Evolutionary conservation across 2,329 filamentous ascomycete species (phyloP).

Genomic region (Xylariomycetidae sp.): DNA sequence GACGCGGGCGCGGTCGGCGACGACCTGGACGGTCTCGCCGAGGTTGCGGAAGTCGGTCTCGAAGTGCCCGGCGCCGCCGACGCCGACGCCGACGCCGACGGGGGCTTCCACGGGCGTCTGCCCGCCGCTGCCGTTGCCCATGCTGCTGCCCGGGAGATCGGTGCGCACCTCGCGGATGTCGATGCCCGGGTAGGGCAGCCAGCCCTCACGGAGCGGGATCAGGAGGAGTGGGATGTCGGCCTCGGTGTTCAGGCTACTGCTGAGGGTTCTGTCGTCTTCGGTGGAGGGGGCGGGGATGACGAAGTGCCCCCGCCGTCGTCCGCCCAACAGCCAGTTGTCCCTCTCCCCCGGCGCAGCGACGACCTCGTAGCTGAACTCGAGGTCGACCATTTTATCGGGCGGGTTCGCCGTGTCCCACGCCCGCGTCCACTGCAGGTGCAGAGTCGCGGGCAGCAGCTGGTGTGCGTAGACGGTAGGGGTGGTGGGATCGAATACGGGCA

Average conservation of each 20-base stretch:
- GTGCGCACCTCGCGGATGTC: constrained; percentile 63
- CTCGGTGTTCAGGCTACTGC: constrained; percentile 41
- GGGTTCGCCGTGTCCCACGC: constrained; percentile 49
- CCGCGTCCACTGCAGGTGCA: constrained; percentile 58
- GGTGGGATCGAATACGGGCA: constrained; percentile 11
- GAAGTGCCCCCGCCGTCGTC: constrained; percentile 74
- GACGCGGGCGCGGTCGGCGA: constrained; percentile 63
- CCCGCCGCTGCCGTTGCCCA: constrained; percentile 8
- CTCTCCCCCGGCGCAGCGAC: constrained; percentile 62
- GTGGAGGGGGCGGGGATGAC: constrained; percentile 40
- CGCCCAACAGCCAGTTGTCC: constrained; percentile 84
- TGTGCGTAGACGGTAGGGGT: constrained; percentile 50
- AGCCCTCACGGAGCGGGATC: constrained; percentile 73
- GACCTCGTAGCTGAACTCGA: constrained; percentile 81
- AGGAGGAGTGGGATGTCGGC: constrained; percentile 64
- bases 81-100: constrained; percentile 6
- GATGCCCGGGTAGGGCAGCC: constrained; percentile 68
- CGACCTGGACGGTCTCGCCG: constrained; percentile 69
- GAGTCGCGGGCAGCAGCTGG: constrained; percentile 56
- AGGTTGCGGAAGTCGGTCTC: constrained; percentile 78
- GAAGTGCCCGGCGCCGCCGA: constrained; percentile 38
- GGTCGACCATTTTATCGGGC: constrained; percentile 30
- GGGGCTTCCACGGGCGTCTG: constrained; percentile 7
- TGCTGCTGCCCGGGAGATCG: constrained; percentile 7
- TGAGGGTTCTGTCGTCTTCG: constrained; percentile 13